Evolutionary conservation across 768 basidiomycete genomes (phyloP).

Genomic region (Russula virescens): DNA sequence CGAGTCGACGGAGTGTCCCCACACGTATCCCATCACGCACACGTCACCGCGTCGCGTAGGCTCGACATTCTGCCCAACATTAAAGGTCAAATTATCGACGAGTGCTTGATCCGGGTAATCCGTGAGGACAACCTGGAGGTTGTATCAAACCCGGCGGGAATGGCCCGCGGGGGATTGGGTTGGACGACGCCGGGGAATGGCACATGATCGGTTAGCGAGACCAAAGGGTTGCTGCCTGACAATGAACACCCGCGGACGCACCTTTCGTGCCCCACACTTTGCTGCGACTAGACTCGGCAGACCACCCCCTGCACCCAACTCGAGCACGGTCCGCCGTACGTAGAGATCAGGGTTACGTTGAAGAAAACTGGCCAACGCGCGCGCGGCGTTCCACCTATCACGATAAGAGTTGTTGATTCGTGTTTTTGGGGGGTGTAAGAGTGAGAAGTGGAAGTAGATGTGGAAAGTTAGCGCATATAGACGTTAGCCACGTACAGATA

Average conservation of each 20-base stretch:
- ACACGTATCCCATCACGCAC: conserved; percentile 59
- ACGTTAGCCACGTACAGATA: conserved; percentile 47
- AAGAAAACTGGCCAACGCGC: conserved; percentile 64
- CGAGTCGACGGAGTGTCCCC: conserved; percentile 56
- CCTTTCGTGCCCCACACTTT: conserved; percentile 64
- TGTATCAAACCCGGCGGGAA: too few relatives aligned
- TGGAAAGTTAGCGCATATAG: neutral
- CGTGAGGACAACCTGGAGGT: conserved; percentile 84
- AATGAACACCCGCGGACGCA: conserved; percentile 29
- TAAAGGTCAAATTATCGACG: conserved; percentile 67
- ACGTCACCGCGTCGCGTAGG: conserved; percentile 23
- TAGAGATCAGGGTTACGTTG: conserved; percentile 49
- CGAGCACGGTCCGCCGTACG: conserved; percentile 51
- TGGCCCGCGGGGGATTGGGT: too few relatives aligned
- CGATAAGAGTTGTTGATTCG: neutral
- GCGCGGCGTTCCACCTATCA: conserved; percentile 74
- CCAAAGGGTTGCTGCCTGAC: too few relatives aligned
- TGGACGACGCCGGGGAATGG: too few relatives aligned
- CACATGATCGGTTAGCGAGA: neutral
- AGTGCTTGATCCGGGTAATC: conserved; percentile 86
- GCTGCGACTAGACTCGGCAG: conserved; percentile 76
- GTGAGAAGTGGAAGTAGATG: too few relatives aligned
- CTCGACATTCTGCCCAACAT: conserved; percentile 55
- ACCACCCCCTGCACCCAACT: conserved; percentile 92
- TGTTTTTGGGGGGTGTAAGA: too few relatives aligned